A percentile compares a stretch with the other conserved stretches of the same genome.
These are phyloP conservation scores for Podospora fimiseda DNA, from an alignment of 495 filamentous ascomycete species.

Conservation along the genomic window DNA sequence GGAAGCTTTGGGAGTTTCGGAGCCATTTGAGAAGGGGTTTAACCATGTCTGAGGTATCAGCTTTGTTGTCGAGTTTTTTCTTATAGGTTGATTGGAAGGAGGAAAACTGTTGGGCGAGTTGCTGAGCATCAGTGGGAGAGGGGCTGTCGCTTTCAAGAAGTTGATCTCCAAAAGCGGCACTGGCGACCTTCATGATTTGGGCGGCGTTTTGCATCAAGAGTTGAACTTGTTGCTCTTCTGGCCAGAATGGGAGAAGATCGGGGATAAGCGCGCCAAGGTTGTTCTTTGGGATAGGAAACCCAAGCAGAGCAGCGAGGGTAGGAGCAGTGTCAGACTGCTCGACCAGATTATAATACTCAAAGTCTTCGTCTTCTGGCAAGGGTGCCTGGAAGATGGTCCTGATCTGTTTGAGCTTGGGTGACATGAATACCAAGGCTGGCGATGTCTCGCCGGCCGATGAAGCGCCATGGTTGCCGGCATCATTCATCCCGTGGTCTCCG, in stretches of 20 bases:
- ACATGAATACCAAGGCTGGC: conserved; percentile 84
- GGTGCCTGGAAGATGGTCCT: conserved; percentile 40
- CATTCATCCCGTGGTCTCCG: conserved; percentile 98
- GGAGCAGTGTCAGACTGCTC: conserved; percentile 93
- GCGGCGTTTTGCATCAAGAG: conserved; percentile 67
- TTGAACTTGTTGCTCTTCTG: conserved; percentile 53
- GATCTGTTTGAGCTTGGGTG: conserved; percentile 67
- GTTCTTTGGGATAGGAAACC: conserved; percentile 86
- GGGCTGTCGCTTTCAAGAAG: conserved; percentile 38
- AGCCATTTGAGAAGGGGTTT: conserved; percentile 47
- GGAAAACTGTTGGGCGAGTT: conserved; percentile 63
- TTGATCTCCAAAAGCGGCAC: conserved; percentile 57
- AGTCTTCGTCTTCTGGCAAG: conserved; percentile 46
- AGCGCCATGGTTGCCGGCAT: conserved; percentile 94
- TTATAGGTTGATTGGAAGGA: conserved; percentile 22
- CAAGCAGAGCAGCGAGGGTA: conserved; percentile 79
- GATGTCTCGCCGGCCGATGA: conserved; percentile 91
- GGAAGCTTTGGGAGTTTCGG: conserved; percentile 59
- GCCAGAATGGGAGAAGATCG: conserved; percentile 71
- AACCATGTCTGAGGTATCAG: conserved; percentile 21
- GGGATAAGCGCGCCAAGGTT: conserved; percentile 84
- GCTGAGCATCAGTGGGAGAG: conserved; percentile 44
- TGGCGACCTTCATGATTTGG: conserved; percentile 69
- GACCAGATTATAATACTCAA: conserved; percentile 73
- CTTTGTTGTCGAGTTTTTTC: neutral